These are phyloP conservation scores for Trypanosoma brucei DNA, from an alignment of 208 protist genomes.

Conservation along the genomic window DNA sequence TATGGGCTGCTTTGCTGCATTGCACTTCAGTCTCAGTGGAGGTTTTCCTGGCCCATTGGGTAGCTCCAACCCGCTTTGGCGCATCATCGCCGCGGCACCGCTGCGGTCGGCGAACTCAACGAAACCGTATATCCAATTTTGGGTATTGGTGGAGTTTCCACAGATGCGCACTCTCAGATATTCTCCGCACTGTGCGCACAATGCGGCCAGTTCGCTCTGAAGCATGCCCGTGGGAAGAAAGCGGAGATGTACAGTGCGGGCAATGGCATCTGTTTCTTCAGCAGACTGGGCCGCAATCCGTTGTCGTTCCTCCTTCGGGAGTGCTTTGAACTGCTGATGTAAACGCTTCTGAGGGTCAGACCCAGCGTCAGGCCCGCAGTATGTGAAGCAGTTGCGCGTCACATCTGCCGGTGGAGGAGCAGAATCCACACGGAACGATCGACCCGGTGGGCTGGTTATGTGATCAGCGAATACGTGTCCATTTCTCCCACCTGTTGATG, in stretches of 20 bases:
- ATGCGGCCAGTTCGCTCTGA: conserved; percentile 54
- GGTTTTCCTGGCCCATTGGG: conserved; percentile 38
- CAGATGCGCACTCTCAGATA: conserved; percentile 70
- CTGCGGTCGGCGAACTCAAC: conserved; percentile 50
- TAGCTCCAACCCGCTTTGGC: conserved; percentile 48
- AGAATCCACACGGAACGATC: neutral
- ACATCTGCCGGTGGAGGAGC: neutral
- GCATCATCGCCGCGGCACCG: conserved; percentile 43
- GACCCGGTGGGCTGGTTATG: too few relatives aligned
- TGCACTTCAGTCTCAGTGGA: conserved; percentile 56
- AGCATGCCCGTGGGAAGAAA: conserved; percentile 53
- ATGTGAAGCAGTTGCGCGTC: conserved; percentile 27
- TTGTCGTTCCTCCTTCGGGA: conserved; percentile 52
- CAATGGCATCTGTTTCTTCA: conserved; percentile 41
- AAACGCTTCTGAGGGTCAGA: conserved; percentile 19
- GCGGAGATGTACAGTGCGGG: conserved; percentile 63
- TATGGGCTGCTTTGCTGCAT: conserved; percentile 53
- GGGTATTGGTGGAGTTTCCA: conserved; percentile 45
- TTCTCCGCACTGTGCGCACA: conserved; percentile 54
- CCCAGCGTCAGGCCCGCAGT: conserved; percentile 27
- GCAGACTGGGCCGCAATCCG: conserved; percentile 31
- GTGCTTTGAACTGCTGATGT: conserved; percentile 68
- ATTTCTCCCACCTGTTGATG: too few relatives aligned
- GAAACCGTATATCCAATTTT: conserved; percentile 73
- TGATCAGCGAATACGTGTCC: too few relatives aligned